phyloP scores from a whole-genome alignment of 2,329 filamentous ascomycete genomes.

The Paraconiothyrium brasiliense region DNA sequence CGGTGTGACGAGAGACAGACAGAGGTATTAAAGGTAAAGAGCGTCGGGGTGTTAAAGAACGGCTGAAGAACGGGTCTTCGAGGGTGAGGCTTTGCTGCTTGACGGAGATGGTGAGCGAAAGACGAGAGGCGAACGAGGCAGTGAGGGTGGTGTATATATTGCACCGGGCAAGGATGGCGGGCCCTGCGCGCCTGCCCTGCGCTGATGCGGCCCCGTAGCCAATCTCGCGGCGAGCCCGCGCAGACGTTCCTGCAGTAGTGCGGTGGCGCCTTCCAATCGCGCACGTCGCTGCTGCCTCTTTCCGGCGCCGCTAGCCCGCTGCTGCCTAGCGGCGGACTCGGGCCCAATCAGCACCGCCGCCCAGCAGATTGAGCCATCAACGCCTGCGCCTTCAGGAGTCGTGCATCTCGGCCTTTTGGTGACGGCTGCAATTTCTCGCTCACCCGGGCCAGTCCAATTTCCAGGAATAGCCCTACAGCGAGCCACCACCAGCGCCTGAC shows the following conservation, averaged over 20 bases:
- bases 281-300: not conserved
- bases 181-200: constrained; percentile 9
- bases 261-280: constrained; percentile 5
- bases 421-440: constrained; percentile 10
- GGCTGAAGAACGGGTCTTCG: constrained; percentile 38
- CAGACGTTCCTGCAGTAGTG: constrained; percentile 20
- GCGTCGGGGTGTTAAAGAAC: constrained; percentile 28
- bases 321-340: not conserved
- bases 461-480: constrained; percentile 20
- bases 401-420: constrained; percentile 17
- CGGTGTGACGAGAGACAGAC: constrained; percentile 28
- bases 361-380: constrained; percentile 26
- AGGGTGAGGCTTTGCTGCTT: constrained; percentile 15
- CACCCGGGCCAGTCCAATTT: constrained; percentile 18
- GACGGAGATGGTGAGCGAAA: constrained; percentile 14
- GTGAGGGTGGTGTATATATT: constrained; percentile 10
- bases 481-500: not conserved
- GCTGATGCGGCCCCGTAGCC: not conserved
- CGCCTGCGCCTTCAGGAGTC: constrained; percentile 23
- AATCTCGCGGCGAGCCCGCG: constrained; percentile 12
- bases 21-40: constrained; percentile 30
- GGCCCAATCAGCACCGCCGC: constrained; percentile 25
- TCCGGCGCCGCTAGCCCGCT: not conserved
- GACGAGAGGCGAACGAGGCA: constrained; percentile 13
- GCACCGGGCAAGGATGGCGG: not conserved